These are phyloP conservation scores for Picochlorum sp. DNA, from an alignment of 139 green algal genomes.

Conservation along the genomic window DNA sequence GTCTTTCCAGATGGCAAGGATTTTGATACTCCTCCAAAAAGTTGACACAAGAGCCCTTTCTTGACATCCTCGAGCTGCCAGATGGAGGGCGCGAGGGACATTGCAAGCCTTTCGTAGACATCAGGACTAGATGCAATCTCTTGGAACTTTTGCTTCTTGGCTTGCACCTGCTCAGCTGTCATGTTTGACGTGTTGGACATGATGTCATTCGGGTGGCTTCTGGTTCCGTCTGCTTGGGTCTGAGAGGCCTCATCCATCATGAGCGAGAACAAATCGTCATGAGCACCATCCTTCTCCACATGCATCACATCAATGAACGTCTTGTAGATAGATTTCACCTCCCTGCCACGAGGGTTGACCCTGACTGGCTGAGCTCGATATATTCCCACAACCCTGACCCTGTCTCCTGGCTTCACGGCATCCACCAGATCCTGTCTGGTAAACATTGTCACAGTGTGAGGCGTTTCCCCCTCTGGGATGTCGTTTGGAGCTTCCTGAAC, in stretches of 20 bases:
- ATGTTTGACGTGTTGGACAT: slow-evolving; percentile 26
- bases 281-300: slow-evolving; percentile 57
- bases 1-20: slow-evolving; percentile 39
- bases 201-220: background rate
- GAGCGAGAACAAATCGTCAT: slow-evolving; percentile 41
- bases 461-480: slow-evolving; percentile 97
- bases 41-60: slow-evolving; percentile 70
- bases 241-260: slow-evolving; percentile 8
- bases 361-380: slow-evolving; percentile 71
- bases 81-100: slow-evolving; percentile 85
- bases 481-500: slow-evolving; percentile 87
- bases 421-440: slow-evolving; percentile 76
- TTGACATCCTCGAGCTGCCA: slow-evolving; percentile 98
- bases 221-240: background rate
- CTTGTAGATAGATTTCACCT: slow-evolving; percentile 44
- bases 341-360: slow-evolving; percentile 77
- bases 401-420: slow-evolving; percentile 70
- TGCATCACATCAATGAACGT: slow-evolving; percentile 90
- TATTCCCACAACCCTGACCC: slow-evolving; percentile 69
- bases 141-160: slow-evolving; percentile 27
- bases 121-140: slow-evolving; percentile 54
- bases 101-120: slow-evolving; percentile 80
- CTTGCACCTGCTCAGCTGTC: slow-evolving; percentile 24
- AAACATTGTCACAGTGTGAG: slow-evolving; percentile 80
- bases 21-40: slow-evolving; percentile 77